Conservation (phyloP, 2,329 filamentous ascomycete genomes). For the Phoma herbarum region DNA sequence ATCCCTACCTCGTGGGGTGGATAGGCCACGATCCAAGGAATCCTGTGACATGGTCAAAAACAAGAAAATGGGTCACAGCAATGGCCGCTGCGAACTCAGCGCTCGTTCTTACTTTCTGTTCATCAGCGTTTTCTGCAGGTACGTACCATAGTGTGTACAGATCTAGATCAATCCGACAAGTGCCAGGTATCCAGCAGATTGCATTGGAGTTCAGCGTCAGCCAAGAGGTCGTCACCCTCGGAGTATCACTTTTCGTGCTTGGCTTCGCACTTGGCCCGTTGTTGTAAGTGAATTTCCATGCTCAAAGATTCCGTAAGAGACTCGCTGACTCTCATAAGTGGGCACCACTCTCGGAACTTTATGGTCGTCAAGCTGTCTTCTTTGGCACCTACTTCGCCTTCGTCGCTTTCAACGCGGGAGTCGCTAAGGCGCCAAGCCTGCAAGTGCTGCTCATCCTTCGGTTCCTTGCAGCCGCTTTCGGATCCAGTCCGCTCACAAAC, state of each 20-base stretch:
- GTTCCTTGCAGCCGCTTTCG: slow-evolving; percentile 72
- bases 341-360: slow-evolving; percentile 67
- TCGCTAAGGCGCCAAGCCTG: slow-evolving; percentile 66
- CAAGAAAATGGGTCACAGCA: slow-evolving; percentile 54
- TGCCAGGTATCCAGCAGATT: slow-evolving; percentile 52
- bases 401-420: slow-evolving; percentile 69
- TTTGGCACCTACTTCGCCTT: slow-evolving; percentile 66
- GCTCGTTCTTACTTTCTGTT: slow-evolving; percentile 55
- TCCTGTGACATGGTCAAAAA: slow-evolving; percentile 51
- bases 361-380: slow-evolving; percentile 64
- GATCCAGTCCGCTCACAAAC: slow-evolving; percentile 69
- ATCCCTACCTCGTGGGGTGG: slow-evolving; percentile 58
- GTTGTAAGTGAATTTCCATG: too few species aligned
- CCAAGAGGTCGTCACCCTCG: slow-evolving; percentile 54
- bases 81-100: slow-evolving; percentile 54
- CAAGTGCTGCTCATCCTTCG: slow-evolving; percentile 70
- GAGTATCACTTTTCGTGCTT: slow-evolving; percentile 55
- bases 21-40: slow-evolving; percentile 58
- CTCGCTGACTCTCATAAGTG: too few species aligned
- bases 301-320: too few species aligned
- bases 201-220: slow-evolving; percentile 50
- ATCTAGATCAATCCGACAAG: too few species aligned
- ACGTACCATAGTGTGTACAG: too few species aligned
- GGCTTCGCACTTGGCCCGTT: slow-evolving; percentile 54
- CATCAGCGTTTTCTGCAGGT: slow-evolving; percentile 54